Evolutionary conservation across 2,329 filamentous ascomycete species (phyloP).

Genomic region (Penicillium griseofulvum): DNA sequence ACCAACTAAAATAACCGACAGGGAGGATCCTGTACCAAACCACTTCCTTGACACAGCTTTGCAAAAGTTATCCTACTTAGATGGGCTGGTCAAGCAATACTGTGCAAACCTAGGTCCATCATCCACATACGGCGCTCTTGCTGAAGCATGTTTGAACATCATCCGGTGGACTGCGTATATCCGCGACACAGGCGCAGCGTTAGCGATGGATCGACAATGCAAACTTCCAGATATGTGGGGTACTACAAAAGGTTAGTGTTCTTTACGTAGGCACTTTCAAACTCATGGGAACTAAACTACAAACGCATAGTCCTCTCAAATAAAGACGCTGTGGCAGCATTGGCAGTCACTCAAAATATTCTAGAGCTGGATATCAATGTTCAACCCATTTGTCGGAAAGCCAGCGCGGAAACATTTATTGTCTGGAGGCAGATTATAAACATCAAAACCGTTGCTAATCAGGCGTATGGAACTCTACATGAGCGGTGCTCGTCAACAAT

Average conservation of each 20-base stretch:
- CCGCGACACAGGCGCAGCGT: slow-evolving; percentile 24
- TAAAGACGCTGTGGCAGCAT: background rate
- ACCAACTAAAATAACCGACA: slow-evolving; percentile 6
- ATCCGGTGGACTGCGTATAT: slow-evolving; percentile 25
- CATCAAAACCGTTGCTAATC: slow-evolving; percentile 5
- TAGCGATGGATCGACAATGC: slow-evolving; percentile 15
- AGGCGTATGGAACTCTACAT: background rate
- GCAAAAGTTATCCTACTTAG: slow-evolving; percentile 12
- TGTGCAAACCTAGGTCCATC: slow-evolving; percentile 17
- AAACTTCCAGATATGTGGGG: slow-evolving; percentile 11
- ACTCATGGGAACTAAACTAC: background rate
- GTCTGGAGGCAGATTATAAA: slow-evolving; percentile 19
- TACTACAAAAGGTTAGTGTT: slow-evolving; percentile 3
- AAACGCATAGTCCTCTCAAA: background rate
- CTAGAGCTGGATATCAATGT: slow-evolving; percentile 7
- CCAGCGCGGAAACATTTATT: slow-evolving; percentile 14
- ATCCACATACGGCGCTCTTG: slow-evolving; percentile 17
- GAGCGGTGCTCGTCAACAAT: background rate
- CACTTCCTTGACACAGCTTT: slow-evolving; percentile 18
- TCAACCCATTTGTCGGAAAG: slow-evolving; percentile 13
- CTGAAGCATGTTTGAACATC: slow-evolving; percentile 20
- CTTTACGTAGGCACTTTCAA: background rate
- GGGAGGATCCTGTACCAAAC: background rate
- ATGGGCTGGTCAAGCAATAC: slow-evolving; percentile 18
- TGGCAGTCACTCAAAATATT: background rate